Base-by-base conservation (phyloP, 2,329 filamentous ascomycete species). In the Podosphaera xanthii region DNA sequence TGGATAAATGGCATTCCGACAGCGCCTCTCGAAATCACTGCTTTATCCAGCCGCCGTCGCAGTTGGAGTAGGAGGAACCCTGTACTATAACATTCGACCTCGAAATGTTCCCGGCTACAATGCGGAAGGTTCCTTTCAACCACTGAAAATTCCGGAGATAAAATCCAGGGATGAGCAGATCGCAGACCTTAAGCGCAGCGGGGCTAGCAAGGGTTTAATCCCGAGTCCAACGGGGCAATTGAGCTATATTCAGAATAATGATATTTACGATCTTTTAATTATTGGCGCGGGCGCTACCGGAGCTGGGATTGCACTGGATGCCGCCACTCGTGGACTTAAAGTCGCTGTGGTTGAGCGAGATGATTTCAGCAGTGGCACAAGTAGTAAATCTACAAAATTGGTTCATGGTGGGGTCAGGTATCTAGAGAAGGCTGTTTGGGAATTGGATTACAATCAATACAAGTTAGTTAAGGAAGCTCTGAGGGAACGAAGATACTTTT, bases 331-430 rank as follows among this genome's bases (percentile, higher is more conserved):
- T 70, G 84, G 84, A 12, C 72, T 87, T 64, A 84, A 81, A 69
- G 84, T 87, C 58, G 84, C 83, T 49, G 70, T 86, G 50, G 78
- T 87, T 14, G 84, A 87, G 70, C 75, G 83, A 58, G 84, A 87
- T 67, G 84, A 87, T 69, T 87, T 87, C 69, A 81, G 79, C 65
- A 81, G 80, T 64, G 84, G 84, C 49, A 87, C 84, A 10, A 86
- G 82, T 69, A 83, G 80, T 67, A 87, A 86, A 73, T 85, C 81
- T 69, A 87, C 84, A 59, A 87, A 87, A 71, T 74, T 87, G 60
- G 83, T 87, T n/a, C 83, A 87, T 69, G 84, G 84, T 58, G 84
- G 83, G 67, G 83, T 87, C 58, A 75, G 84, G 65, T 87, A 87
- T 69, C 72, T 87, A 35, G 83, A 87, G 69, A 87, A 87, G 72